Percentiles rank a stretch among this genome's conserved stretches.
Conservation (phyloP, 352 stramenopile genomes). For the Pythium aphanidermatum region DNA sequence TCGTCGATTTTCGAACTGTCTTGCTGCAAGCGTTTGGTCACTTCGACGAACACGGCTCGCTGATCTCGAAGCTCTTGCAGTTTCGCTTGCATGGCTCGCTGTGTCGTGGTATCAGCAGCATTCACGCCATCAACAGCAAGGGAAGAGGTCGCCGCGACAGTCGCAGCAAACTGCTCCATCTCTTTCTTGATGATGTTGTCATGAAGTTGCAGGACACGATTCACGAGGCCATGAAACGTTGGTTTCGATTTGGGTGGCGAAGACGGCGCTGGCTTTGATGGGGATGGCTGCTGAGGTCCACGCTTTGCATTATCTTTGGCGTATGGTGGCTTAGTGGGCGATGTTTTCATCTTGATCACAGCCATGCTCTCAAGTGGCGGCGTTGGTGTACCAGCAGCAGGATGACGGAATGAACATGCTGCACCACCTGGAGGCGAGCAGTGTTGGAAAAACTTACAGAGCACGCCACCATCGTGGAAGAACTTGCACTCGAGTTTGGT, state of each 20-base stretch:
- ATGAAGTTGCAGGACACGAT: background rate
- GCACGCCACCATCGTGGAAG: slow-evolving; percentile 1
- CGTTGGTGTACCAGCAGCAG: background rate
- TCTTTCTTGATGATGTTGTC: slow-evolving; percentile 8
- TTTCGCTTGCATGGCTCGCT: slow-evolving; percentile 14
- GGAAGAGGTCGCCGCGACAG: background rate
- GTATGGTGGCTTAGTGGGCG: background rate
- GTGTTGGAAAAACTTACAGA: slow-evolving; percentile 1
- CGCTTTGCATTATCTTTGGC: slow-evolving; percentile 2
- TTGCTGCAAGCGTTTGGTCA: slow-evolving; percentile 1
- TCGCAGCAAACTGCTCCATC: background rate
- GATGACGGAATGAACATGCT: slow-evolving; percentile 1
- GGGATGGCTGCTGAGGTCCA: background rate
- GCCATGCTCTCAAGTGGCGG: background rate
- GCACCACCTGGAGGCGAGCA: background rate
- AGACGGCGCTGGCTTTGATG: background rate
- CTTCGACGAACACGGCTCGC: slow-evolving; percentile 11
- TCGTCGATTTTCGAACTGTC: background rate
- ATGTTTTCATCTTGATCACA: background rate
- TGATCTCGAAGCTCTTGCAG: slow-evolving; percentile 14
- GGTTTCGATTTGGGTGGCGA: background rate
- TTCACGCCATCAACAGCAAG: slow-evolving; percentile 2
- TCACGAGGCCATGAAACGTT: background rate
- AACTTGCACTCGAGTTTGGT: background rate
- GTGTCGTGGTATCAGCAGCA: slow-evolving; percentile 4